Percentiles rank a stretch among this genome's conserved stretches.
Conservation (phyloP, 2,329 filamentous ascomycete species). For the Hypoxylon sp. region DNA sequence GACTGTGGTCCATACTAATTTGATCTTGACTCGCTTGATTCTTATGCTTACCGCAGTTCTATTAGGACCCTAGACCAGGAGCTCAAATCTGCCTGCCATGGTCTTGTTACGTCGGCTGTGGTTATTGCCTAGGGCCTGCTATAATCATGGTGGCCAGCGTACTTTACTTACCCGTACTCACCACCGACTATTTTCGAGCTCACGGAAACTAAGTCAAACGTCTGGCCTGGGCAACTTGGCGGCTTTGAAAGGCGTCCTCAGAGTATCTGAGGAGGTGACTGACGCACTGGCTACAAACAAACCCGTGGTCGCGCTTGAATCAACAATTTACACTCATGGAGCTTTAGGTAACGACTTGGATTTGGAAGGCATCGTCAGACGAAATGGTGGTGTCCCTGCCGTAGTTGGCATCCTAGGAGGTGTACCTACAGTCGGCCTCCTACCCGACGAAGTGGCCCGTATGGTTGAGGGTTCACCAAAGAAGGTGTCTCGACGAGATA, state of each 20-base stretch:
- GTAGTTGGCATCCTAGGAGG: conserved; percentile 92
- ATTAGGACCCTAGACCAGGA: not conserved
- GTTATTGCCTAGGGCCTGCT: conserved; percentile 28
- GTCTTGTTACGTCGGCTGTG: conserved; percentile 35
- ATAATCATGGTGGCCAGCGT: conserved; percentile 14
- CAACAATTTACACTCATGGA: conserved; percentile 97
- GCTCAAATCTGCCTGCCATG: conserved; percentile 31
- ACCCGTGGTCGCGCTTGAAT: conserved; percentile 93
- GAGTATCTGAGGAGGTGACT: conserved; percentile 84
- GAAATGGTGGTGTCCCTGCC: conserved; percentile 86
- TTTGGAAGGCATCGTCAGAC: conserved; percentile 85
- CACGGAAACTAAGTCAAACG: conserved; percentile 25
- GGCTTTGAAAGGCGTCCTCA: conserved; percentile 67
- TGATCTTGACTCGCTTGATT: not conserved
- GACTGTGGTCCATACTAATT: not conserved
- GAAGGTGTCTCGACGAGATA: conserved; percentile 90
- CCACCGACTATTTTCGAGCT: conserved; percentile 35
- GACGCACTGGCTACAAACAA: conserved; percentile 80
- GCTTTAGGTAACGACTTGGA: conserved; percentile 79
- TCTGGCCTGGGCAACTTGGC: conserved; percentile 43
- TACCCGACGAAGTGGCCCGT: conserved; percentile 77
- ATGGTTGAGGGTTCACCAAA: conserved; percentile 79
- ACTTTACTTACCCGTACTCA: conserved; percentile 4
- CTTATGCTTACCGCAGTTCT: conserved; percentile 13
- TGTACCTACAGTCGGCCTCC: conserved; percentile 83